Percentiles rank a stretch among this genome's conserved stretches.
Conservation (phyloP, 345 rosid genomes). For the Lumnitzera littorea region DNA sequence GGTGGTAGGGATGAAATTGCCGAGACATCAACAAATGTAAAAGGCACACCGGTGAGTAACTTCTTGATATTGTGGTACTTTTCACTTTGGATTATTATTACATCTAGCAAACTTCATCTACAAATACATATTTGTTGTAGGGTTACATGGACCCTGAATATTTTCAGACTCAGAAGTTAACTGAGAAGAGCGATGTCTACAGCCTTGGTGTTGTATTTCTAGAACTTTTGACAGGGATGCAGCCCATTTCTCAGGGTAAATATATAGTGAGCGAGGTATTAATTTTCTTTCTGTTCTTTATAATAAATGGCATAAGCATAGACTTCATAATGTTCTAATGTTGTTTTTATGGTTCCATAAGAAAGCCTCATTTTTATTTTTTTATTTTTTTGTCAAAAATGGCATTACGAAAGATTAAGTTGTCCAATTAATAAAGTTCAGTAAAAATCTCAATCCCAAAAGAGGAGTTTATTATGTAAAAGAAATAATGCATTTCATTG, state of each 20-base stretch:
- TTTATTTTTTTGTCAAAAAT: too few species aligned
- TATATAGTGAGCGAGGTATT: slow-evolving; percentile 85
- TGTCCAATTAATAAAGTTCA: too few species aligned
- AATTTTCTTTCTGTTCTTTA: background rate
- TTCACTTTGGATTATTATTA: background rate
- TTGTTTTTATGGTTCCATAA: too few species aligned
- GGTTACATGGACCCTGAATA: slow-evolving; percentile 93
- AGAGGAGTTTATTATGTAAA: too few species aligned
- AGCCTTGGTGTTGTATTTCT: slow-evolving; percentile 86
- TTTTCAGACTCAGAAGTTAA: slow-evolving; percentile 74
- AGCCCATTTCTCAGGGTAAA: slow-evolving; percentile 74
- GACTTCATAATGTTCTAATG: background rate
- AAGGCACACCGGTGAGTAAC: slow-evolving; percentile 79
- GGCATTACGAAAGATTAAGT: too few species aligned
- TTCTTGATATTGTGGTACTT: slow-evolving; percentile 1
- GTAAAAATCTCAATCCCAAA: too few species aligned
- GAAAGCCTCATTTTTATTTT: too few species aligned
- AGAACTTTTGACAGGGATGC: slow-evolving; percentile 89
- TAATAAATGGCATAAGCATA: background rate
- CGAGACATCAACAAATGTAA: slow-evolving; percentile 84
- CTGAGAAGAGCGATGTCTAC: slow-evolving; percentile 89
- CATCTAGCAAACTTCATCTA: background rate
- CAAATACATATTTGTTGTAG: slow-evolving; percentile 23
- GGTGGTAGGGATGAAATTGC: slow-evolving; percentile 55
- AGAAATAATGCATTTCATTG: too few species aligned